Base-by-base conservation (phyloP, 441 rosid genomes). In the Corymbia calophylla region DNA sequence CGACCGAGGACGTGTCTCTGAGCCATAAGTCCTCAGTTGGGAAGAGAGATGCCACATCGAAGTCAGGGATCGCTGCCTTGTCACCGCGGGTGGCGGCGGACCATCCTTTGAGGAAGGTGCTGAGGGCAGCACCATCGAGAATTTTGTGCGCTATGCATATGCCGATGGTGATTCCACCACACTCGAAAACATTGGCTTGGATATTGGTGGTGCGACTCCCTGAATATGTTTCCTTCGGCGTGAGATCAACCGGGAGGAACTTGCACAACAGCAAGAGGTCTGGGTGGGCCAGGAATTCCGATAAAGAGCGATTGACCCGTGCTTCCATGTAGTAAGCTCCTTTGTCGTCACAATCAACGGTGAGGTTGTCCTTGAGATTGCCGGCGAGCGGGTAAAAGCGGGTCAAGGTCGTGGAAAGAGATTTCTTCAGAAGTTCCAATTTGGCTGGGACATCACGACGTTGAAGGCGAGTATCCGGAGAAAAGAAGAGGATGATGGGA, bases 331-430 rank as follows among this genome's bases (percentile, higher is more conserved):
- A 95, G 54, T 87, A 31, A 29, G 93, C 94, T 56, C 97, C 97
- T 49, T 92, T n/a, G n/a, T n/a, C n/a, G n/a, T n/a, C 93, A 73
- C 96, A 96, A 35, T 95, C 94, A 15, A 94, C 80, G 51, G 90
- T 88, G 64, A 91, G 92, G 17, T 91, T 92, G 13, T 92, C 93
- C 77, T 87, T 90, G 88, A 95, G 90, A 88, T 81, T 92, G n/a
- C 98, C 96, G 2, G 96, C 94, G 29, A 95, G 90, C 10, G 94
- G 96, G 91, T 94, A 95, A 73, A 93, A 94, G 5, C 35, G 77
- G 51, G 94, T 91, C 70, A 95, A 87, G 53, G 95, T 92, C 53
- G 91, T 68, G 19, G 95, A 93, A 48, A 93, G 90, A 49, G 95
- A 94, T 53, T 89, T 88, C 89, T 94, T 95, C 55, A 94, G 92